Base-by-base conservation (phyloP, 495 filamentous ascomycete genomes). In the Penicillium ochrochloron region DNA sequence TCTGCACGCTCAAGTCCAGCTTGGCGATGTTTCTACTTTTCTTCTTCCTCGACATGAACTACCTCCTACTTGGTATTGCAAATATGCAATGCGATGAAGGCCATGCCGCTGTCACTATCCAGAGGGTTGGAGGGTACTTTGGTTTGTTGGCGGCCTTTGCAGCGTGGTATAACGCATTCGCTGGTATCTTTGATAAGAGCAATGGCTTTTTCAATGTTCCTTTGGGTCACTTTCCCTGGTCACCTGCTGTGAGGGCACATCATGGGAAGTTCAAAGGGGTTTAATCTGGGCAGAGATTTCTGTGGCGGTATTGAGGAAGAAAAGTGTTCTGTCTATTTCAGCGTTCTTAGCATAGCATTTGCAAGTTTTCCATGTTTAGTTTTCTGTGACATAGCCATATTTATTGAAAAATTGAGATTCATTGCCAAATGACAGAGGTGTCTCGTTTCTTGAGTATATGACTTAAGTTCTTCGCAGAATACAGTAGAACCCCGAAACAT, bases 81-180 rank as follows among this genome's bases (percentile, higher is more conserved):
- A 85, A 93, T 69, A 84, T 90, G 59, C 61, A 83, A 35, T 71
- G 75, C 54, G 67, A 69, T 69, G 60, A 60, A 21, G 80, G 76
- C 19, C 62, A 57, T 5, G 76, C 80, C n/a, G 70, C 85, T 50
- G 39, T 63, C 1, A 75, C 69, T 41, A 77, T 89, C 55, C 82
- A 85, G 70, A 88, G 86, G 74, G 86, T 89, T 34, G 92, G 91
- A 50, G 93, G 92, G 60, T 82, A 85, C 66, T 95, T 92, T 64
- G 93, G 90, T 39, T 74, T 96, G 61, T 60, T 95, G 5, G 90
- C 93, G 1, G 90, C 92, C 0, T 92, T 95, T 74, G 68, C 90
- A 53, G 92, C 92, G 4, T 96, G 93, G 93, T 96, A 94, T 72
- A 93, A 94, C 68, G 92, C 92, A 17, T 82, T 94, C 65, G 92